Evolutionary conservation across 2,329 filamentous ascomycete genomes (phyloP).

Genomic region (Ophiostoma montium): DNA sequence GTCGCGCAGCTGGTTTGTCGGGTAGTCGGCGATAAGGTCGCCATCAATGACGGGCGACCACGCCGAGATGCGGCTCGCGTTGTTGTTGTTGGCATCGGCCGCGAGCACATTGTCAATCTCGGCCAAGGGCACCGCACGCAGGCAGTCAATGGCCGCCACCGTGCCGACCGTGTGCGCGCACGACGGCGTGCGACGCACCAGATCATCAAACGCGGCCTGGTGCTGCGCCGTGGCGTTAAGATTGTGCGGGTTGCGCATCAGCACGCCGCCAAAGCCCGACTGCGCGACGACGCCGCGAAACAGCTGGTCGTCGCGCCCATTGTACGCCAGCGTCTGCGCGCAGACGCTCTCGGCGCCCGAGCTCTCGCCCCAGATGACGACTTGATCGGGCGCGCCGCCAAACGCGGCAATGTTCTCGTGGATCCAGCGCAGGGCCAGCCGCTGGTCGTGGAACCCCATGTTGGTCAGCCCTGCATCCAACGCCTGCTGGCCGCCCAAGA

Average conservation of each 20-base stretch:
- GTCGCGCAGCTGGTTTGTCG: constrained; percentile 35
- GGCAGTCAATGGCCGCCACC: constrained; percentile 14
- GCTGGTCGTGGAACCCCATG: constrained; percentile 35
- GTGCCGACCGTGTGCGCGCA: background rate
- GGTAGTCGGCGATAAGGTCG: constrained; percentile 29
- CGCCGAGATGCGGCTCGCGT: constrained; percentile 13
- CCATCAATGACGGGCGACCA: constrained; percentile 22
- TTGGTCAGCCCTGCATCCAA: constrained; percentile 31
- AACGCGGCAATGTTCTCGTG: constrained; percentile 36
- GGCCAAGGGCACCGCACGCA: constrained; percentile 21
- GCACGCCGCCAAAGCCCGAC: constrained; percentile 9
- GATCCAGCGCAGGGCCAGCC: constrained; percentile 34
- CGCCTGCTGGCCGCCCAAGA: constrained; percentile 31
- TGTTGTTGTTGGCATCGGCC: background rate
- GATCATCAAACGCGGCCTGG: constrained; percentile 13
- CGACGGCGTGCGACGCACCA: constrained; percentile 3
- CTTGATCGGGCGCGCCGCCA: constrained; percentile 30
- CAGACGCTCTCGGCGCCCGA: constrained; percentile 37
- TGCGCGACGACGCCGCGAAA: constrained; percentile 36
- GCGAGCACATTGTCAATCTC: constrained; percentile 14
- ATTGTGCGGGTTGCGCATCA: constrained; percentile 19
- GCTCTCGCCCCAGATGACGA: constrained; percentile 40
- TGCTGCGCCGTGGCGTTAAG: constrained; percentile 19
- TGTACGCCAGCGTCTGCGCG: constrained; percentile 30
- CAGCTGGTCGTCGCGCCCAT: constrained; percentile 30